Evolutionary conservation across 768 basidiomycete genomes (phyloP).

Genomic region (Clavaria fumosa): DNA sequence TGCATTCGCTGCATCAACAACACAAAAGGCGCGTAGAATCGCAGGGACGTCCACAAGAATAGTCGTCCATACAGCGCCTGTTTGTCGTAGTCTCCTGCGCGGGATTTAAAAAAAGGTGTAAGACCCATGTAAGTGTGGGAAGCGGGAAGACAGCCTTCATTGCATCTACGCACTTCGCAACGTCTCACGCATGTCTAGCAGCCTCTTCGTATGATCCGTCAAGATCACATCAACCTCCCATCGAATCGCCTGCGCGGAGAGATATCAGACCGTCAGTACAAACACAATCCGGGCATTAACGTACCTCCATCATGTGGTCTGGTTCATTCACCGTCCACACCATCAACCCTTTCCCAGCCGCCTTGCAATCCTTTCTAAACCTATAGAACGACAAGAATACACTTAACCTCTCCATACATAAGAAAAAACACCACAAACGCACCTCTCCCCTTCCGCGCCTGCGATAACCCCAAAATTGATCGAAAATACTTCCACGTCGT

Average conservation of each 20-base stretch:
- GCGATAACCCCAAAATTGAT: slow-evolving; percentile 63
- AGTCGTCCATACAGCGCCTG: slow-evolving; percentile 45
- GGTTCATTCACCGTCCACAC: slow-evolving; percentile 95
- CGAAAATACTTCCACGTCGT: slow-evolving; percentile 73
- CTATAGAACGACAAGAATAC: slow-evolving; percentile 20
- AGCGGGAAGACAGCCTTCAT: slow-evolving; percentile 5
- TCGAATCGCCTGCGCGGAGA: slow-evolving; percentile 48
- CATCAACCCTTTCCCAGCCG: slow-evolving; percentile 68
- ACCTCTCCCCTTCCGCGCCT: slow-evolving; percentile 59
- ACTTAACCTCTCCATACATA: not conserved
- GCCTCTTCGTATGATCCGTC: slow-evolving; percentile 57
- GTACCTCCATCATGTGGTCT: slow-evolving; percentile 79
- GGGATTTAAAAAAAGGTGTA: not conserved
- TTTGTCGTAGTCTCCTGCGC: slow-evolving; percentile 50
- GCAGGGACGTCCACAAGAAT: slow-evolving; percentile 60
- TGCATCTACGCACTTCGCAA: slow-evolving; percentile 31
- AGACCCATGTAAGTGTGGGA: not conserved
- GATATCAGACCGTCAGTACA: too few species aligned
- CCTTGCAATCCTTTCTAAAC: slow-evolving; percentile 70
- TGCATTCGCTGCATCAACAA: slow-evolving; percentile 15
- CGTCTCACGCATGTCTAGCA: slow-evolving; percentile 46
- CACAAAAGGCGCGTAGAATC: slow-evolving; percentile 41
- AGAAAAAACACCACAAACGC: slow-evolving; percentile 14
- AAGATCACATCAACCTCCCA: slow-evolving; percentile 72
- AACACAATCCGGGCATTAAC: slow-evolving; percentile 11